Base-by-base conservation (phyloP, 1,284 basidiomycete species). In the Takashimella koratensis region DNA sequence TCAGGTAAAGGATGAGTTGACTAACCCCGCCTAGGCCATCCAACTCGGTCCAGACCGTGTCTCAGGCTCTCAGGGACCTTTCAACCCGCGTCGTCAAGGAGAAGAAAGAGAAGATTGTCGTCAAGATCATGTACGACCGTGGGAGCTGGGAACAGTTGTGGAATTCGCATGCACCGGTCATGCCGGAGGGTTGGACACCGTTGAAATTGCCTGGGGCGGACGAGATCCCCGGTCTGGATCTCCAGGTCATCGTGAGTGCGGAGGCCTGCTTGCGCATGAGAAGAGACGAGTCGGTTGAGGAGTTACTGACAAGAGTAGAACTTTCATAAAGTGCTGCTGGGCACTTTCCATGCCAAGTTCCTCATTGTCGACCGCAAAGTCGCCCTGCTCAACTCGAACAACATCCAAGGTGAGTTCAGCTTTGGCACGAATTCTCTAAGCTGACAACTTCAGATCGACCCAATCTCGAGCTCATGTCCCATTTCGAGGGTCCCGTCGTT, bases 291-390 rank as follows among this genome's bases (percentile, higher is more conserved):
- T 3, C 27, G 10, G 23, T 26, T 26, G 42, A 13, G 40, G 40
- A 19, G 70, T 58, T 61, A 47, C 53, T 26, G 23, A 46, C 25
- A 27, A 36, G n/a, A n/a, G n/a, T 56, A 67, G 71, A 78, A 76
- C 61, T 78, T 76, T 52, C 76, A 79, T 59, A 76, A 80, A 22
- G 83, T 84, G 1, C 59, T 84, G 19, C 74, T 86, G 46, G 86
- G 86, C 26, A 89, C 86, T 0, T 90, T 89, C 74, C 88, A 90
- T 64, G 83, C 84, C 43, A 88, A 90, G 69, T 87, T 86, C 58
- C 78, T 88, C 67, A 78, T 88, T 51, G 83, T 89, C 8, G 87
- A 90, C 65, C 80, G 87, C 16, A 84, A 82, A 60, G 79, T 88
- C 25, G 87, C 84, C 0, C 75, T 88, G 52, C 75, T 90, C 60